Evolutionary conservation across 371 early-diverging fungal species (phyloP).

Genomic region (Umbelopsis sp.): DNA sequence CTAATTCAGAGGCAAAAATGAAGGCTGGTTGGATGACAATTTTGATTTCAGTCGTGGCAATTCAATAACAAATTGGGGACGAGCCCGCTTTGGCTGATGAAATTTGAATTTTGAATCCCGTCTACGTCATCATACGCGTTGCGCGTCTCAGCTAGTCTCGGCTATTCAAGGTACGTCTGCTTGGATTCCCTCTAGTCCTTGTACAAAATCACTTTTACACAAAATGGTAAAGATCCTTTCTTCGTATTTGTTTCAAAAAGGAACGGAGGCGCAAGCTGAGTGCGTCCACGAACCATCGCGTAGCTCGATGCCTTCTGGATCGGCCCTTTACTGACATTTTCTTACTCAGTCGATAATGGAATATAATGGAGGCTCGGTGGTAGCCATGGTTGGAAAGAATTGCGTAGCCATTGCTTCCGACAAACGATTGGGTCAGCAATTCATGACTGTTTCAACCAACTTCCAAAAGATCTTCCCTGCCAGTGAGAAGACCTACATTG

Average conservation of each 20-base stretch:
- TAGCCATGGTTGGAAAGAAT: conserved; percentile 99
- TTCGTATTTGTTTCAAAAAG: not conserved
- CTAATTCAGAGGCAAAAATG: too few relatives aligned
- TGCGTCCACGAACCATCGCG: not conserved
- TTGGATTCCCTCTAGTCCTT: not conserved
- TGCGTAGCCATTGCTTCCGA: conserved; percentile 99
- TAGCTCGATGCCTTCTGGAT: not conserved
- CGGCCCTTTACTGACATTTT: not conserved
- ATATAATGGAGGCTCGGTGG: conserved; percentile 95
- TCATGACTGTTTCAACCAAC: conserved; percentile 91
- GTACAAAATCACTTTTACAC: conserved; percentile 9
- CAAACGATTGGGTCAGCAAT: conserved; percentile 90
- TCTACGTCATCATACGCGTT: conserved; percentile 13
- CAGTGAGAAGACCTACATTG: conserved; percentile 87
- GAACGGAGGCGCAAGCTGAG: not conserved
- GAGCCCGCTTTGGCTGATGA: not conserved
- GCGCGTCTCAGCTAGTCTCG: conserved; percentile 11
- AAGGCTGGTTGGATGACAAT: too few relatives aligned
- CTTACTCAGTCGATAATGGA: conserved; percentile 74
- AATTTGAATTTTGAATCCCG: not conserved
- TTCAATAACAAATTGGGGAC: not conserved
- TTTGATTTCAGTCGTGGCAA: too few relatives aligned
- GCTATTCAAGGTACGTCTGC: conserved; percentile 1
- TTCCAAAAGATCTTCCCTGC: conserved; percentile 94
- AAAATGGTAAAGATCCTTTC: not conserved